A percentile compares a stretch with the other conserved stretches of the same genome.
These are phyloP conservation scores for Xylaria sp. DNA, from an alignment of 2,329 filamentous ascomycete genomes.

Conservation along the genomic window DNA sequence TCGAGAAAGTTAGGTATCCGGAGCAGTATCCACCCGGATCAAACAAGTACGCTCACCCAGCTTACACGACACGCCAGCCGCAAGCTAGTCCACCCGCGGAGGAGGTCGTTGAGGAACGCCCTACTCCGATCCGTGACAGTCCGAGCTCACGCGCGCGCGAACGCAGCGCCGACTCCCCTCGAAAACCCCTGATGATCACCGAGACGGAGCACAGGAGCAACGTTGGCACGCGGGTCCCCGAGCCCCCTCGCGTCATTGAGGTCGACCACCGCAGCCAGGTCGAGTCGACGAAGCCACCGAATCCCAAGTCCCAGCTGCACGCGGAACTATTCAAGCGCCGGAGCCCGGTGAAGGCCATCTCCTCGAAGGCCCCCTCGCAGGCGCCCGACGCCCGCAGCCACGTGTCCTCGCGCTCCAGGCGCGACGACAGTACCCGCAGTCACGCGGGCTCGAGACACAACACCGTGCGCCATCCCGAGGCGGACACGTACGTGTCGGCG, in stretches of 20 bases:
- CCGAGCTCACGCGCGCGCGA: slow-evolving; percentile 50
- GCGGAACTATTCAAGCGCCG: slow-evolving; percentile 26
- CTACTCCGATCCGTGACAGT: slow-evolving; percentile 53
- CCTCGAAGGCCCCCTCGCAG: not conserved
- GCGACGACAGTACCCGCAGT: slow-evolving; percentile 26
- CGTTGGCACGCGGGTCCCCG: slow-evolving; percentile 49
- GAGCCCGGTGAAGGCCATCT: not conserved
- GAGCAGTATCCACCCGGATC: slow-evolving; percentile 48
- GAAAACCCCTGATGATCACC: slow-evolving; percentile 53
- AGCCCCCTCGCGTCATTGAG: slow-evolving; percentile 35
- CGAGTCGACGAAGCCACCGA: slow-evolving; percentile 7
- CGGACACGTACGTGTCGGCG: slow-evolving; percentile 58
- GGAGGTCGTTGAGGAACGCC: slow-evolving; percentile 52
- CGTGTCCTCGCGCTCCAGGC: slow-evolving; percentile 20
- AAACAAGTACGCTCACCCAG: slow-evolving; percentile 50
- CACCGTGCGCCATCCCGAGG: slow-evolving; percentile 37
- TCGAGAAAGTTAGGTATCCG: slow-evolving; percentile 53
- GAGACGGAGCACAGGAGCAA: slow-evolving; percentile 57
- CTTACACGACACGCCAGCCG: slow-evolving; percentile 52
- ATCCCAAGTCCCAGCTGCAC: slow-evolving; percentile 23
- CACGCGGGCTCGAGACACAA: slow-evolving; percentile 43
- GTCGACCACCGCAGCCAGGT: slow-evolving; percentile 34
- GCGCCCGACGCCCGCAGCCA: slow-evolving; percentile 27
- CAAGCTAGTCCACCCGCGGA: slow-evolving; percentile 48
- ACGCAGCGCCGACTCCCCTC: slow-evolving; percentile 53